Base-by-base conservation (phyloP, 345 rosid species). In the Salix viminalis region DNA sequence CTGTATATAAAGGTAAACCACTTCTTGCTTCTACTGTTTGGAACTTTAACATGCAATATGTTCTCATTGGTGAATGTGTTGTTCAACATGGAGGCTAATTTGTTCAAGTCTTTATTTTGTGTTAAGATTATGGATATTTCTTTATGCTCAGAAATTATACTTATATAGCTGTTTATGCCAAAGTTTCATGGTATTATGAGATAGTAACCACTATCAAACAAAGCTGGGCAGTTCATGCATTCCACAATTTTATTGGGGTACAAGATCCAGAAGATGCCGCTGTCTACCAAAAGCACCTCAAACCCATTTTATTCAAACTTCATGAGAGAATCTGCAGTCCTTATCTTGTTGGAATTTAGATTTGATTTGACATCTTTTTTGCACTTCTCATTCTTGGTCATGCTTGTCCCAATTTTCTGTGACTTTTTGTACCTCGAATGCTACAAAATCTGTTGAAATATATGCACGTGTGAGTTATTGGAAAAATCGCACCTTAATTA, bases 1-100 rank as follows among this genome's bases (percentile, higher is more conserved):
- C 92, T 90, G 67, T 90, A 90, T 65, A 84, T 90, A 46, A 89
- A 90, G 92, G 94, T 89, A 70, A 24, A 32, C 39, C 48, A n/a
- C 39, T 19, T 37, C 42, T 23, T 46, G 23, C 39, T 52, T 69
- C 10, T 15, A 26, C 64, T 4, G 26, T 15, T 75, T 21, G 48
- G 52, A 34, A 34, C 7, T 32, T 52, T 37, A 42, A 23, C 32
- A n/a, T 24, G 12, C 28, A 26, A 18, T 42, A 56, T 60, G 21
- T 58, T 66, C 32, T 81, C 64, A 72, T 24, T 52, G 19, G 39
- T 69, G n/a, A 14, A 69, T 36, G 8, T 4, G 26, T 1, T 58
- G 28, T 58, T 58, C 11, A 58, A n/a, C 62, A 58, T 58, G 12
- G 64, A n/a, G 4, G 64, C 64, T 58, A 26, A 58, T 58, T 23